Base-by-base conservation (phyloP, 768 basidiomycete genomes). In the Lactarius psammicola region DNA sequence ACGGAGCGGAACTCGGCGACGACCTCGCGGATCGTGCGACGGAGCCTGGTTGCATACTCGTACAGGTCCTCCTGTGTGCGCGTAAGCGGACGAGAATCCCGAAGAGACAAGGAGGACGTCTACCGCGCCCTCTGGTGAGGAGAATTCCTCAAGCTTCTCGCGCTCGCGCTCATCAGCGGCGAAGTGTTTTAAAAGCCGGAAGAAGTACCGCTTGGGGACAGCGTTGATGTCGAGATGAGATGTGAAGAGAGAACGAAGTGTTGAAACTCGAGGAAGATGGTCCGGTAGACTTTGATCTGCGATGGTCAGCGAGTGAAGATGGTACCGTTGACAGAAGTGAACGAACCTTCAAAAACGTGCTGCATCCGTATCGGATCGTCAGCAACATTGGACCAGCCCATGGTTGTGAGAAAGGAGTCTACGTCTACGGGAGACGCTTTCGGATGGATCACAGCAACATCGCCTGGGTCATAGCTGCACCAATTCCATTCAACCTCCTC, bases 61-160 rank as follows among this genome's bases (percentile, higher is more conserved):
- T 92, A 90, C 7, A 99, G 77, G 59, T 98, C 96, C 58, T 96
- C 95, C 95, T 97, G 65, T n/a, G 36, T 3, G 9, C 31, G 10
- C 30, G 23, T 59, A 10, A 58, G 31, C 30, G 10, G 15, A 28
- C 17, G 34, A 40, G 6, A 11, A 42, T 44, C 18, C 15, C 6
- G 17, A n/a, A 49, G 28, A 51, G 23, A 13, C 6, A 34, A 10
- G 2, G 15, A 26, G 17, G 4, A 18, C 6, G 71, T 84, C 59
- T 73, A 88, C 91, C 53, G 87, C 87, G 63, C 90, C 91, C 68
- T 87, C 89, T 13, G 74, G 74, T 4, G 87, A 85, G 38, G 87
- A 75, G 72, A 98, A 98, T 60, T 96, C 94, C 33, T 88, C 84
- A 26, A 98, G 77, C 73, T 90, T 91, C 72, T 96, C 95, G 28